Evolutionary conservation across 164 flowering plant genomes (phyloP), one percentile per base, ranked within the genome.

Genomic region (Santalum album): DNA sequence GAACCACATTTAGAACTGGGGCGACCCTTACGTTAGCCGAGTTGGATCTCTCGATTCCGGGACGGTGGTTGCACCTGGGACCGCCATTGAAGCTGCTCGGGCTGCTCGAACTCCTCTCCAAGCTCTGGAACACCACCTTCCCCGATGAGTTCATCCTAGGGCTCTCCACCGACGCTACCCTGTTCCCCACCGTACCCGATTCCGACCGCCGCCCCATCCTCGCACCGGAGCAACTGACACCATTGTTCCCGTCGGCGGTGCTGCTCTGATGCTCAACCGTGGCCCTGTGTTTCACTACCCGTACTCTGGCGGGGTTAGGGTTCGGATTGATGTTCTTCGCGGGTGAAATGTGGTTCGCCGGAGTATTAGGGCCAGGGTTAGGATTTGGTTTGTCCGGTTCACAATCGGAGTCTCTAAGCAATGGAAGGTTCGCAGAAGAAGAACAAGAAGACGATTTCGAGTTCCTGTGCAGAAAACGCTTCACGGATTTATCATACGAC

Each of bases 81-180:
- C 88, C 88, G 16, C 96, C 96, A 57, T 77, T 80, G 70, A 90
- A 91, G 65, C 76, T 86, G 56, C 98, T 78, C 1, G 98, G 98
- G 62, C 96, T 87, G 64, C 98, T 91, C 16, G 95, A 88, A 54
- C 98, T 91, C 25, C 98, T 62, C 53, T 86, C 98, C 53, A 91
- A 29, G 70, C 85, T 72, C 54, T 84, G 90, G 40, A 91, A 91
- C 63, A 91, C 91, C 19, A 88, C 71, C 55, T 88, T 91, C 23
- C 98, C 98, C 0, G 96, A 88, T 0, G 98, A 67, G 55, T 84
- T 91, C 95, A 91, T 81, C n/a, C 98, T 69, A 0, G 98, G 98
- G 47, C 92, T 84, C 65, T 91, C 98, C 18, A 74, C 75, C 0
- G 91, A 72, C 0, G 68, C 76, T 18, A 84, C 95, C n/a, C n/a